These are phyloP conservation scores for Malbranchea cinnamomea DNA, from an alignment of 2,329 filamentous ascomycete genomes.

Conservation along the genomic window DNA sequence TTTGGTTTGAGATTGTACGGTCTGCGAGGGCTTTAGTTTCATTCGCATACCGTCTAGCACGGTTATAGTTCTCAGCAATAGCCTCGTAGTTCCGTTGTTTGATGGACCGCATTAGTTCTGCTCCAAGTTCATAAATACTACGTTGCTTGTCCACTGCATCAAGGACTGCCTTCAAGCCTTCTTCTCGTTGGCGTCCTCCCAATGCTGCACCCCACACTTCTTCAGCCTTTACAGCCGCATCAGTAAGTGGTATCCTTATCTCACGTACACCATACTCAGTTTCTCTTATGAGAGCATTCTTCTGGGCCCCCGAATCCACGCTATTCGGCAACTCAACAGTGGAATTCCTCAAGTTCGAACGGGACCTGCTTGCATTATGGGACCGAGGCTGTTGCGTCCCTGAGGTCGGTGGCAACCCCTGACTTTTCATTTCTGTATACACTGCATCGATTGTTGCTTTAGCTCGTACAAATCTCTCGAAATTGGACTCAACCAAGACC, in stretches of 20 bases:
- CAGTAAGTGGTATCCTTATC: conserved; percentile 75
- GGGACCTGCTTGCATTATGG: conserved; percentile 41
- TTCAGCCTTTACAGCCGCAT: conserved; percentile 85
- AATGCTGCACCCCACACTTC: conserved; percentile 95
- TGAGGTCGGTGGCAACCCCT: conserved; percentile 41
- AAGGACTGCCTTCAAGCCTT: conserved; percentile 65
- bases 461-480: conserved; percentile 92
- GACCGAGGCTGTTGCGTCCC: conserved; percentile 6
- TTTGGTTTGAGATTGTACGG: conserved; percentile 33
- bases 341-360: conserved; percentile 42
- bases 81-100: conserved; percentile 82
- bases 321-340: no score
- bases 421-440: conserved; percentile 80
- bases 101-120: conserved; percentile 66
- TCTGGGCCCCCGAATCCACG: conserved; percentile 48
- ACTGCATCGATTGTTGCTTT: conserved; percentile 98
- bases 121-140: conserved; percentile 67
- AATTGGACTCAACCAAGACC: conserved; percentile 91
- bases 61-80: conserved; percentile 72
- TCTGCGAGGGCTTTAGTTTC: conserved; percentile 58
- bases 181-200: conserved; percentile 80
- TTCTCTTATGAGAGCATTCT: conserved; percentile 84
- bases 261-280: conserved; percentile 80
- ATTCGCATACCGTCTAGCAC: conserved; percentile 67
- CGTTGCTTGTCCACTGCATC: conserved; percentile 63